Evolutionary conservation across 805 yeast genomes (phyloP).

Genomic region (Wilhelminamyces savonicus): DNA sequence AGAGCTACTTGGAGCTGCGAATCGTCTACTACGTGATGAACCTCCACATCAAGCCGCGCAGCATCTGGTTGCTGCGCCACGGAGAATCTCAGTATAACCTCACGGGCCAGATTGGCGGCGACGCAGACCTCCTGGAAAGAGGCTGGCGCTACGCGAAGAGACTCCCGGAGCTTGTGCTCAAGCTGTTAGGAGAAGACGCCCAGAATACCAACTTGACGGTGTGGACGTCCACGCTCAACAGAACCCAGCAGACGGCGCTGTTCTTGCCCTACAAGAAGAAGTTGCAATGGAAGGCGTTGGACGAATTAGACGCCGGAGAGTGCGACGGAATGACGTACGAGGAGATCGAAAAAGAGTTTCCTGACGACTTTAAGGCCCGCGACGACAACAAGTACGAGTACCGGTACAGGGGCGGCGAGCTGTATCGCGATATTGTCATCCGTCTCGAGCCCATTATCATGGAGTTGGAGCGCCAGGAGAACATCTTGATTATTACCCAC

Average conservation of each 20-base stretch:
- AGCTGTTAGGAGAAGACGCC: conserved; percentile 56
- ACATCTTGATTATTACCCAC: conserved; percentile 91
- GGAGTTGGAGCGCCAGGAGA: conserved; percentile 97
- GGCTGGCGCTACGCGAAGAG: conserved; percentile 80
- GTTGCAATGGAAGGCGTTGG: conserved; percentile 93
- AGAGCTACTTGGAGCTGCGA: conserved; percentile 83
- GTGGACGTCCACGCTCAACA: conserved; percentile 88
- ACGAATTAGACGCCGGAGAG: conserved; percentile 95
- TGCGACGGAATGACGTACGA: conserved; percentile 97
- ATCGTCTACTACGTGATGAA: conserved; percentile 96
- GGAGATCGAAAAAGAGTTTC: conserved; percentile 76
- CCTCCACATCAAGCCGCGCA: conserved; percentile 84
- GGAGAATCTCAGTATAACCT: conserved; percentile 92
- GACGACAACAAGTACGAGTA: conserved; percentile 95
- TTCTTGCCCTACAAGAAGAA: conserved; percentile 68
- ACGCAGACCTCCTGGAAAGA: conserved; percentile 75
- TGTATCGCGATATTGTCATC: conserved; percentile 91
- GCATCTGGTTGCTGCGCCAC: conserved; percentile 91
- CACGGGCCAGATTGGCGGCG: conserved; percentile 95
- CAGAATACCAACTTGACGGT: conserved; percentile 59
- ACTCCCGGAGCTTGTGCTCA: conserved; percentile 68
- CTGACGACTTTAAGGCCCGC: conserved; percentile 92
- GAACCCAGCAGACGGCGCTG: conserved; percentile 92
- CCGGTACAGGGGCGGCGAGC: conserved; percentile 95
- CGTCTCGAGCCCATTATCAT: conserved; percentile 95